Evolutionary conservation across 176 grass and related monocot species (phyloP).

Genomic region (Triticum turgidum): DNA sequence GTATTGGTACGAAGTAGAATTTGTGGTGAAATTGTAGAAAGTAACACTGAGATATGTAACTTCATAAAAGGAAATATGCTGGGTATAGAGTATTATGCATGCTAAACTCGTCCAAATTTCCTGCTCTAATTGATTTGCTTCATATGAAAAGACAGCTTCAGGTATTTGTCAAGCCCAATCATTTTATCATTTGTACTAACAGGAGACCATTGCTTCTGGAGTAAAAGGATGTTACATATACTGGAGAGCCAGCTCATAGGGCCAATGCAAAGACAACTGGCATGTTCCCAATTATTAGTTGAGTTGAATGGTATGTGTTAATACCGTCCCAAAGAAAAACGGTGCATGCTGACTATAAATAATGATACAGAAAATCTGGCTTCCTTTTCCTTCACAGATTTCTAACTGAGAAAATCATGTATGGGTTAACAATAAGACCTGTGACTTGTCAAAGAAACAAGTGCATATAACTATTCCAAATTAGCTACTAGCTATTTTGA

Average conservation of each 20-base stretch:
- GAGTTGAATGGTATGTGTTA: not conserved
- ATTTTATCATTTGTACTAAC: conserved; percentile 4
- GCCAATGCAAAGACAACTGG: not conserved
- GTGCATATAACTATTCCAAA: not conserved
- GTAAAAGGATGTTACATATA: not conserved
- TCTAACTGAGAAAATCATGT: conserved; percentile 1
- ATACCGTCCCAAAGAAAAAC: not conserved
- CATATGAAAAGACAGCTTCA: conserved; percentile 13
- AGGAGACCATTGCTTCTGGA: not conserved
- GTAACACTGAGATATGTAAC: not conserved
- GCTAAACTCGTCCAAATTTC: not conserved
- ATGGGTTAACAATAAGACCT: not conserved
- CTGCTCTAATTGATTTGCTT: not conserved
- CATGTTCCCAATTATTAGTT: conserved; percentile 8
- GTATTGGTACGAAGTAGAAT: not conserved
- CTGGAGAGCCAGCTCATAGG: not conserved
- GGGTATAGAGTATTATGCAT: not conserved
- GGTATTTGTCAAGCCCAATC: not conserved
- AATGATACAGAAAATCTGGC: not conserved
- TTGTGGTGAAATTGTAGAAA: not conserved
- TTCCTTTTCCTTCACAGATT: not conserved
- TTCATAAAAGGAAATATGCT: not conserved
- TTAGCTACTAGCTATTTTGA: not conserved
- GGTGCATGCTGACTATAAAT: conserved; percentile 17
- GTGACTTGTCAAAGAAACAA: not conserved